A percentile compares a stretch with the other conserved stretches of the same genome.
These are phyloP conservation scores for Zoysia matrella DNA, from an alignment of 202 grass and related monocot species.

Conservation along the genomic window DNA sequence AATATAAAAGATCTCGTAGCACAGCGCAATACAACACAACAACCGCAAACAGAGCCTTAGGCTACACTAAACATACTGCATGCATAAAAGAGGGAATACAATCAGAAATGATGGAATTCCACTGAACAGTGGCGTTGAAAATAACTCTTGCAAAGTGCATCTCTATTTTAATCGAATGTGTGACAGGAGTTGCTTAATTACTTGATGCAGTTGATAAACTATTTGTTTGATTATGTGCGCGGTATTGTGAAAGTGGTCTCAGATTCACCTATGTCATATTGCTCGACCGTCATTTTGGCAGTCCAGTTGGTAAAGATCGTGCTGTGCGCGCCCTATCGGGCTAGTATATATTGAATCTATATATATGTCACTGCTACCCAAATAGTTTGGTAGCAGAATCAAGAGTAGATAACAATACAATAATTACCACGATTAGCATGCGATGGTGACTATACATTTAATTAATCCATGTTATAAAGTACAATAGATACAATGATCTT, in stretches of 20 bases:
- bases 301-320: not conserved
- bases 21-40: too few species aligned
- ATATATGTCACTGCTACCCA: not conserved
- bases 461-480: too few species aligned
- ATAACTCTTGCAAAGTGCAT: not conserved
- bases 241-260: not conserved
- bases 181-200: not conserved
- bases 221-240: not conserved
- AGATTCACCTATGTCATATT: not conserved
- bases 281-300: not conserved
- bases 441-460: not conserved
- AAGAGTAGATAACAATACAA: not conserved
- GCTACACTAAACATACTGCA: too few species aligned
- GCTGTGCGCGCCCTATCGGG: not conserved
- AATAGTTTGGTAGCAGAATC: slow-evolving; percentile 29
- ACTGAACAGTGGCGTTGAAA: not conserved
- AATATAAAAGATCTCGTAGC: too few species aligned
- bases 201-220: not conserved
- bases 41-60: too few species aligned
- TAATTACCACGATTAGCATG: not conserved
- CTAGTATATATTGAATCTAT: slow-evolving; percentile 11
- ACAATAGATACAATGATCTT: not conserved
- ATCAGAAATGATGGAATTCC: not conserved
- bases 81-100: not conserved
- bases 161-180: not conserved